Percentiles rank a stretch among this genome's conserved stretches.
phyloP scores from a whole-genome alignment of 2,329 filamentous ascomycete genomes.

The Stagonosporopsis chrysanthemi region DNA sequence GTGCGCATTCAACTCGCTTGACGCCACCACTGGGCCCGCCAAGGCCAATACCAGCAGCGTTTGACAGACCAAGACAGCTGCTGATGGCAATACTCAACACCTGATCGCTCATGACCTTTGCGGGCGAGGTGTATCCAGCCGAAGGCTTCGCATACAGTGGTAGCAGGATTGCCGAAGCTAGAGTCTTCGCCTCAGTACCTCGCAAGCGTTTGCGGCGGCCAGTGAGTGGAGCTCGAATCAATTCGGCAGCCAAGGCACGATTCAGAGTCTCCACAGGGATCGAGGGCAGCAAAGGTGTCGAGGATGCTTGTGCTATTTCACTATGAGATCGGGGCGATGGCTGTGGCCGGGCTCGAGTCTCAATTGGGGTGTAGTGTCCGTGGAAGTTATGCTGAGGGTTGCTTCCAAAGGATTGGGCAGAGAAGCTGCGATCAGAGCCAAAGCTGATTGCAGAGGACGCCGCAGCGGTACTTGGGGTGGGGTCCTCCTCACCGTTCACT shows the following conservation, averaged over 20 bases:
- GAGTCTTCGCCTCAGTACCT: conserved; percentile 56
- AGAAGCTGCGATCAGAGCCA: conserved; percentile 27
- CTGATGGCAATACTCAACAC: conserved; percentile 51
- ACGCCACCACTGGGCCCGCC: conserved; percentile 44
- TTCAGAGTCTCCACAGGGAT: conserved; percentile 54
- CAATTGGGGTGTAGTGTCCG: conserved; percentile 37
- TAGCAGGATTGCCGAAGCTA: conserved; percentile 55
- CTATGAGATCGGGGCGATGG: conserved; percentile 22
- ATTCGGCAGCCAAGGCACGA: conserved; percentile 55
- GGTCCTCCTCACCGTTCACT: conserved; percentile 58
- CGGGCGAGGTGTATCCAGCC: conserved; percentile 26
- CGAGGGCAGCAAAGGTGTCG: conserved; percentile 3
- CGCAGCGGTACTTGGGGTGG: conserved; percentile 32
- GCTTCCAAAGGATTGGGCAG: conserved; percentile 30
- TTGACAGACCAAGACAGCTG: conserved; percentile 51
- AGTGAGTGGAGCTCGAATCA: conserved; percentile 55
- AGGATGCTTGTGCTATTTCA: neutral
- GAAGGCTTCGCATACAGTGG: conserved; percentile 45
- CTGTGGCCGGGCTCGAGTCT: conserved; percentile 37
- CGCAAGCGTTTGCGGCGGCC: conserved; percentile 53
- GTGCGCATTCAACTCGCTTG: conserved; percentile 52
- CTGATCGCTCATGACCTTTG: conserved; percentile 46
- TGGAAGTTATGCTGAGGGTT: conserved; percentile 30
- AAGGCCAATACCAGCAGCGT: conserved; percentile 48
- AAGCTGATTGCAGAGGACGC: conserved; percentile 36